These are phyloP conservation scores for Eucalyptus cloeziana DNA, from an alignment of 345 rosid species.

Conservation along the genomic window DNA sequence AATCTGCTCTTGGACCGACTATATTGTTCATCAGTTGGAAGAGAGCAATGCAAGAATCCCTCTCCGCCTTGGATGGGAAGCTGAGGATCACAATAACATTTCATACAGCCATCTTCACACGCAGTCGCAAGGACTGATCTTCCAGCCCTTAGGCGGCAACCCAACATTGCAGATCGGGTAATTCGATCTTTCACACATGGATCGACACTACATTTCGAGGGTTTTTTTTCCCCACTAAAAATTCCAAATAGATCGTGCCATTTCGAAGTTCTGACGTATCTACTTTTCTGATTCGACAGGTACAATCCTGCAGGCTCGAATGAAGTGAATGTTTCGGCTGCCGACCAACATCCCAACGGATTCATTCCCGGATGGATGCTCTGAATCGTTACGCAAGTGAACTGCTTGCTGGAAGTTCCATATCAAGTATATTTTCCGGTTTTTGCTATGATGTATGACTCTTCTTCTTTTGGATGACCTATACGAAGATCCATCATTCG, in stretches of 20 bases:
- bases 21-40: constrained; percentile 24
- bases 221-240: background rate
- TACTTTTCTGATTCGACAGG: background rate
- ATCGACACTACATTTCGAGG: background rate
- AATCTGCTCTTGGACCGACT: background rate
- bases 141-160: constrained; percentile 15
- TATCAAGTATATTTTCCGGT: background rate
- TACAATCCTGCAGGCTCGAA: constrained; percentile 6
- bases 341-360: constrained; percentile 12
- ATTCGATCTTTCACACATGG: background rate
- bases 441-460: background rate
- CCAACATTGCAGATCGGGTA: constrained; percentile 41
- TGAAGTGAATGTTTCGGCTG: background rate
- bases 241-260: no score
- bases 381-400: background rate
- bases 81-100: background rate
- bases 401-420: background rate
- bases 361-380: constrained; percentile 41
- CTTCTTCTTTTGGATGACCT: background rate
- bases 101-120: constrained; percentile 4
- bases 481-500: background rate
- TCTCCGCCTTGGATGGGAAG: constrained; percentile 29
- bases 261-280: background rate
- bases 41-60: constrained; percentile 14
- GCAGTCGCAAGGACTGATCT: constrained; percentile 22